phyloP scores from a whole-genome alignment of 2,329 filamentous ascomycete genomes.

The Phialophora tarda region DNA sequence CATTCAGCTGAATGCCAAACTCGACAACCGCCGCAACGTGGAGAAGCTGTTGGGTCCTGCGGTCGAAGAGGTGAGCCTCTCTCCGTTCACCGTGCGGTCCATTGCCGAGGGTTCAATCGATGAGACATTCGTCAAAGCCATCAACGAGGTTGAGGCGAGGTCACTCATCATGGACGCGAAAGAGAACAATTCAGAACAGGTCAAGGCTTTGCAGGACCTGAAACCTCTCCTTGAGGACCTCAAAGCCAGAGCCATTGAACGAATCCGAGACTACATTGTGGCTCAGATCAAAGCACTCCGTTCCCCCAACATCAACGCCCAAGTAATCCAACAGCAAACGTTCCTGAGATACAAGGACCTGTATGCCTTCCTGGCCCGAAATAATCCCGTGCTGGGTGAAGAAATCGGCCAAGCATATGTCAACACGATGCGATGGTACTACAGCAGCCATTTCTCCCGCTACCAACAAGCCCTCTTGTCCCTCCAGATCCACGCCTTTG shows the following conservation, averaged over 20 bases:
- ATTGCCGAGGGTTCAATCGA: conserved; percentile 90
- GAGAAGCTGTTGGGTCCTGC: conserved; percentile 86
- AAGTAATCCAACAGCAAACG: conserved; percentile 92
- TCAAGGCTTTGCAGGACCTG: conserved; percentile 81
- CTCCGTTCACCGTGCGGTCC: conserved; percentile 79
- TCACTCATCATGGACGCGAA: conserved; percentile 73
- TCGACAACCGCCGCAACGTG: conserved; percentile 87
- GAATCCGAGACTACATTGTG: conserved; percentile 92
- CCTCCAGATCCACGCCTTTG: conserved; percentile 79
- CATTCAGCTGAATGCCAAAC: conserved; percentile 76
- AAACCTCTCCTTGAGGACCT: conserved; percentile 84
- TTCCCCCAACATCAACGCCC: conserved; percentile 94
- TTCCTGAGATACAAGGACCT: conserved; percentile 88
- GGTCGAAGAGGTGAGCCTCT: conserved; percentile 88
- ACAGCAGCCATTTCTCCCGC: conserved; percentile 84
- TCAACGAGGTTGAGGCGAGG: conserved; percentile 83
- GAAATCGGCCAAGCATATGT: conserved; percentile 93
- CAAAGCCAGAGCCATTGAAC: conserved; percentile 78
- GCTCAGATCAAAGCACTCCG: conserved; percentile 91
- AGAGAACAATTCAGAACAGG: conserved; percentile 63
- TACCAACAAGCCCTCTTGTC: conserved; percentile 85
- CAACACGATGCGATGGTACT: conserved; percentile 99
- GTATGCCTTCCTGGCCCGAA: conserved; percentile 80
- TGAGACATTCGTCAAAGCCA: conserved; percentile 80
- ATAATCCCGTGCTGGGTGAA: conserved; percentile 81